phyloP scores from a whole-genome alignment of 73 alveolate species.

The Paramecium caudatum region DNA sequence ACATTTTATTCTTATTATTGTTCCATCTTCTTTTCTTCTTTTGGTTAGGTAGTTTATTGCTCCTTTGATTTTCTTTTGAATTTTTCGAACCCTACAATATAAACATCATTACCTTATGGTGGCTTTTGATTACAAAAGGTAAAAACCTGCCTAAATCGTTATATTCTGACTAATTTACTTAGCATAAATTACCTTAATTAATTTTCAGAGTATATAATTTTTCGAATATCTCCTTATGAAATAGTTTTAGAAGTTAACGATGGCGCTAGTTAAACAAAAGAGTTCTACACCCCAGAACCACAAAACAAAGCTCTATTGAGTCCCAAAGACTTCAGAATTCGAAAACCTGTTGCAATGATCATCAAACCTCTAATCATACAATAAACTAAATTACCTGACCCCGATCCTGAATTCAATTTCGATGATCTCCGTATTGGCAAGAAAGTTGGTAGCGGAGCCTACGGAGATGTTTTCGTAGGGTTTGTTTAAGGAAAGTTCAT shows the following conservation, averaged over 20 bases:
- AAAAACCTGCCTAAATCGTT: background rate
- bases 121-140: conserved; percentile 52
- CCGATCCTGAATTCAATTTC: conserved; percentile 35
- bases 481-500: conserved; percentile 67
- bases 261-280: too few species aligned
- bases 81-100: conserved; percentile 45
- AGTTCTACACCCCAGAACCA: conserved; percentile 60
- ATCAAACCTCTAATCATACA: conserved; percentile 1
- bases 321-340: conserved; percentile 8
- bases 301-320: background rate
- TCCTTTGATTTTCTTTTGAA: conserved; percentile 10
- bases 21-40: conserved; percentile 21
- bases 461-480: conserved; percentile 55
- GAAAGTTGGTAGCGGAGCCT: conserved; percentile 33
- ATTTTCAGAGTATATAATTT: background rate
- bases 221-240: too few species aligned
- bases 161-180: conserved; percentile 27
- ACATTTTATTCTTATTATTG: background rate
- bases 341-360: background rate
- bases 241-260: background rate
- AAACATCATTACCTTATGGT: conserved; percentile 50
- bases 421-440: conserved; percentile 26
- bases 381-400: too few species aligned
- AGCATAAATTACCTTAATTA: conserved; percentile 26
- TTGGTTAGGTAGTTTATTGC: background rate